These are phyloP conservation scores for Sanghuangporus sanghuang DNA, from an alignment of 1,284 basidiomycete genomes.

Conservation along the genomic window DNA sequence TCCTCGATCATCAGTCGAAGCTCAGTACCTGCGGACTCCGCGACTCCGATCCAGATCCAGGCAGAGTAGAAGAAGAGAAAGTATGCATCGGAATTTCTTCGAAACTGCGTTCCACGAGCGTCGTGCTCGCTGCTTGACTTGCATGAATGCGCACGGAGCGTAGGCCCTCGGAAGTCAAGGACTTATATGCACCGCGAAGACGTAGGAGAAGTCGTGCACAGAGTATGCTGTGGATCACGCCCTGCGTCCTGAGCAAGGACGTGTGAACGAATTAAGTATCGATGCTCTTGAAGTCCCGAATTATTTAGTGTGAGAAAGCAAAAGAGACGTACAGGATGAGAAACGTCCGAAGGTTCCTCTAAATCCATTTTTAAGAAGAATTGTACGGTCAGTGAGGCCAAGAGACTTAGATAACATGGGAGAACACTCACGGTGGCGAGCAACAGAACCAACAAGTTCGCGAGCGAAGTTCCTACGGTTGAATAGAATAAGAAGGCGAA, in stretches of 20 bases:
- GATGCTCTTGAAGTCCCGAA: background rate
- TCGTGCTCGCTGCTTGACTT: background rate
- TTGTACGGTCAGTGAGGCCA: too few species aligned
- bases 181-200: conserved; percentile 10
- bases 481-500: background rate
- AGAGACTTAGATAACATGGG: background rate
- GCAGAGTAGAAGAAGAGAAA: background rate
- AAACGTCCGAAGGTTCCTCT: conserved; percentile 6
- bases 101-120: background rate
- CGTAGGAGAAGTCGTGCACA: conserved; percentile 11
- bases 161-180: conserved; percentile 1
- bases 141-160: background rate
- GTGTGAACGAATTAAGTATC: background rate
- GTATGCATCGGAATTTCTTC: background rate
- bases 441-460: conserved; percentile 6
- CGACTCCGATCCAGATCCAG: background rate
- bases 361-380: background rate
- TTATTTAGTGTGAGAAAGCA: background rate
- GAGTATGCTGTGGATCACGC: conserved; percentile 14
- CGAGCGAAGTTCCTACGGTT: background rate
- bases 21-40: background rate
- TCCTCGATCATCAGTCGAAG: background rate
- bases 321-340: conserved; percentile 6
- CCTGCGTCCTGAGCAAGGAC: background rate
- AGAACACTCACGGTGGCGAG: conserved; percentile 4